A percentile compares a stretch with the other conserved stretches of the same genome.
phyloP scores from a whole-genome alignment of 495 filamentous ascomycete species.

The Podospora bellae-mahoneyi region DNA sequence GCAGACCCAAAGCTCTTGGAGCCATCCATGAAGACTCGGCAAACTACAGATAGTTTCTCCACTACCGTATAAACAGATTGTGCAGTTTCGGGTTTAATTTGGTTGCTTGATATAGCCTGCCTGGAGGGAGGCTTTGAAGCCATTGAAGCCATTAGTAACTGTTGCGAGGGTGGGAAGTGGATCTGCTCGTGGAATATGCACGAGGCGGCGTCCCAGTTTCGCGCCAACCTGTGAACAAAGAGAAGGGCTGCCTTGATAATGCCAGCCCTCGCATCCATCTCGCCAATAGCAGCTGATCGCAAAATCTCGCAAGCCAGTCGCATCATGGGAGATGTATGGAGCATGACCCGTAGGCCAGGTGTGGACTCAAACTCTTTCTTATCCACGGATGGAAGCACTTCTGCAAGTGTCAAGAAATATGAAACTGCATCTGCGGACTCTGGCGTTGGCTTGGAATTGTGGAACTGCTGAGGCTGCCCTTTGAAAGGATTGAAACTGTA shows the following conservation, averaged over 20 bases:
- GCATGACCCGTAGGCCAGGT: neutral
- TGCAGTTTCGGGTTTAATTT: slow-evolving; percentile 6
- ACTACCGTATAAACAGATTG: slow-evolving; percentile 11
- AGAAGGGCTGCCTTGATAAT: neutral
- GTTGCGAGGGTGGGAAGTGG: neutral
- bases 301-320: neutral
- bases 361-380: neutral
- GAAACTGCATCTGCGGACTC: neutral
- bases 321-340: neutral
- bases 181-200: neutral
- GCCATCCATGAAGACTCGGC: slow-evolving; percentile 14
- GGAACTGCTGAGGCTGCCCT: neutral
- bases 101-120: neutral
- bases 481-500: neutral
- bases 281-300: neutral
- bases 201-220: neutral
- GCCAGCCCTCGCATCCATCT: neutral
- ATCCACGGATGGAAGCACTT: neutral
- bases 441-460: neutral
- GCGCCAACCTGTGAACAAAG: neutral
- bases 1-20: neutral
- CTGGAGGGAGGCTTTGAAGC: neutral
- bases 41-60: slow-evolving; percentile 12
- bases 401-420: neutral
- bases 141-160: neutral